These are phyloP conservation scores for Acanthamoeba lenticulata DNA, from an alignment of 208 protist genomes.

Conservation along the genomic window DNA sequence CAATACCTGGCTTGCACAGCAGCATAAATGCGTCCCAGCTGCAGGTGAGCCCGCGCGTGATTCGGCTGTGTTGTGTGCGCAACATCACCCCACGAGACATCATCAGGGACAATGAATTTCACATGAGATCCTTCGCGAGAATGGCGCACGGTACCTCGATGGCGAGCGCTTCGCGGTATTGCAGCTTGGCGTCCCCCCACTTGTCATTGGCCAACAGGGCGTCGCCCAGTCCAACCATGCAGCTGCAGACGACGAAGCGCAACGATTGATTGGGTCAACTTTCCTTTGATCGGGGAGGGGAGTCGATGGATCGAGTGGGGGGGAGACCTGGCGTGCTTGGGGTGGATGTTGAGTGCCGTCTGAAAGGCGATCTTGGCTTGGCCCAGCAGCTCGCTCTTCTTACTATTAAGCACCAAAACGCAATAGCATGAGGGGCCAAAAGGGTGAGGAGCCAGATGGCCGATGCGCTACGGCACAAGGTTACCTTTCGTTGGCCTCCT, in stretches of 20 bases:
- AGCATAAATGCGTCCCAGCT: background rate
- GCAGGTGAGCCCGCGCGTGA: background rate
- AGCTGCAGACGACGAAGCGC: too few relatives aligned
- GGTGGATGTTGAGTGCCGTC: slow-evolving; percentile 4
- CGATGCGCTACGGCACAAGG: background rate
- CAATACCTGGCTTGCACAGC: background rate
- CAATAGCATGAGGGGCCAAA: too few relatives aligned
- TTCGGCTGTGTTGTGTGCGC: background rate
- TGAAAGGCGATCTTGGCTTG: background rate
- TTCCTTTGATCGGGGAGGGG: background rate
- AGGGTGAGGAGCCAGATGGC: background rate
- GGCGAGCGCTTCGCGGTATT: background rate
- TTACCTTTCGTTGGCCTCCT: background rate
- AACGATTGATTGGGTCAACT: too few relatives aligned
- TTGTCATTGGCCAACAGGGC: background rate
- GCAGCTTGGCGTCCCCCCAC: background rate
- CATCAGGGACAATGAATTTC: background rate
- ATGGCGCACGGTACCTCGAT: background rate
- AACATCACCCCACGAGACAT: background rate
- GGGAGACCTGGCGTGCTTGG: background rate
- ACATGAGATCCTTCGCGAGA: background rate
- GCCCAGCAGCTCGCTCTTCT: background rate
- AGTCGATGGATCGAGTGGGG: background rate
- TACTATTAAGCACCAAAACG: background rate
- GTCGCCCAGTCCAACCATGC: background rate